These are phyloP conservation scores for Pyrenochaeta sp. DNA, from an alignment of 2,329 filamentous ascomycete species.

Conservation along the genomic window DNA sequence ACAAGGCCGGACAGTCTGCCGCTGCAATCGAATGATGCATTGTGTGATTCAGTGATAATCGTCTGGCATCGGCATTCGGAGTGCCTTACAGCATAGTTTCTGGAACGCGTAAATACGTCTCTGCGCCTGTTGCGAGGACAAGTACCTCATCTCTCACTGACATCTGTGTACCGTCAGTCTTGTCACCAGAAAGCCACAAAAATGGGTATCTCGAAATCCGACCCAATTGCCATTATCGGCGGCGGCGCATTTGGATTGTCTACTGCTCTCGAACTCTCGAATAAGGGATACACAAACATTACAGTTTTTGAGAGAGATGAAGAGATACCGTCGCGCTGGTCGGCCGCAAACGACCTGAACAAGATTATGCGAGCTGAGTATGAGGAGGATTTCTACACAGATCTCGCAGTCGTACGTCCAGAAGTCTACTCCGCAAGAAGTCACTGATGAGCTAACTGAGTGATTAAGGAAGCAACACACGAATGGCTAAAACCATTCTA, in stretches of 20 bases:
- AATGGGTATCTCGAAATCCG: slow-evolving; percentile 30
- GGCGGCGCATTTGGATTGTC: slow-evolving; percentile 42
- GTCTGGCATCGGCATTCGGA: slow-evolving; percentile 2
- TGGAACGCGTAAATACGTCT: slow-evolving; percentile 3
- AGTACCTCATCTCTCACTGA: not conserved
- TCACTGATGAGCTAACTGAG: slow-evolving; percentile 3
- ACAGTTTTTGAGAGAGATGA: slow-evolving; percentile 41
- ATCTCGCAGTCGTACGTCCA: slow-evolving; percentile 59
- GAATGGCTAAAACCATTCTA: slow-evolving; percentile 63
- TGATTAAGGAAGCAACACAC: slow-evolving; percentile 56
- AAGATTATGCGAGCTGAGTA: slow-evolving; percentile 69
- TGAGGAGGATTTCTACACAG: slow-evolving; percentile 64
- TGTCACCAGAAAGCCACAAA: not conserved
- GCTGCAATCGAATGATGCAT: not conserved
- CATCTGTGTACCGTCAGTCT: not conserved
- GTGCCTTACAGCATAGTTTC: too few species aligned
- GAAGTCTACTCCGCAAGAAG: not conserved
- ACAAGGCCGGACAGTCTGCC: not conserved
- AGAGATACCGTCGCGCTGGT: slow-evolving; percentile 58
- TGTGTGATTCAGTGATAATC: not conserved
- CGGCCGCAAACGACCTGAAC: slow-evolving; percentile 67
- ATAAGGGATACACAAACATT: slow-evolving; percentile 37
- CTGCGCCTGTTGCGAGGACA: not conserved
- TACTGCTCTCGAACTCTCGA: slow-evolving; percentile 38
- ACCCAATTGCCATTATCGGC: slow-evolving; percentile 37